Evolutionary conservation across 345 rosid species (phyloP).

Genomic region (Lumnitzera racemosa): DNA sequence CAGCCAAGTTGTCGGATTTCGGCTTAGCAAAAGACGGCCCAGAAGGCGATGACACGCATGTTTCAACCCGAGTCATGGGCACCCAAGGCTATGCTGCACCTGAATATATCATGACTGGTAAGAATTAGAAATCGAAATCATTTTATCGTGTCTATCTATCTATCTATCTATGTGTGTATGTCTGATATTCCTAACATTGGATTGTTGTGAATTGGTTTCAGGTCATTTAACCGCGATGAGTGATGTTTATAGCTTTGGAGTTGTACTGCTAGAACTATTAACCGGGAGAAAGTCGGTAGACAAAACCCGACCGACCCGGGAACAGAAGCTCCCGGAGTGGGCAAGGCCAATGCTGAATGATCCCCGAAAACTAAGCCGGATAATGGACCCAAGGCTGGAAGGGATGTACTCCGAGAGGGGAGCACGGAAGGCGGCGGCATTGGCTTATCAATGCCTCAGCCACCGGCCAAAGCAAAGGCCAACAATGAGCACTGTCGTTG

Average conservation of each 20-base stretch:
- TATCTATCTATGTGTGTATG: background rate
- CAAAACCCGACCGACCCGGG: constrained; percentile 44
- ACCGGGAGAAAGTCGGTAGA: constrained; percentile 59
- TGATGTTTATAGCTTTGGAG: constrained; percentile 70
- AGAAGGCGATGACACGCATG: constrained; percentile 90
- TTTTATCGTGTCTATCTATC: background rate
- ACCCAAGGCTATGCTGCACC: constrained; percentile 97
- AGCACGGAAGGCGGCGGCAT: constrained; percentile 63
- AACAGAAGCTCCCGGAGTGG: constrained; percentile 64
- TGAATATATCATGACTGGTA: constrained; percentile 90
- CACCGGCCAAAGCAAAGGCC: constrained; percentile 79
- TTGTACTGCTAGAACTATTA: constrained; percentile 51
- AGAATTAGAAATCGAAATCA: background rate
- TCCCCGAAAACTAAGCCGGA: constrained; percentile 48
- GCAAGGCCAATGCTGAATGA: constrained; percentile 63
- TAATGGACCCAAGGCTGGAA: constrained; percentile 88
- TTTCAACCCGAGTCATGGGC: constrained; percentile 89
- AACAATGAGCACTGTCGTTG: constrained; percentile 50
- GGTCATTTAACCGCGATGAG: constrained; percentile 72
- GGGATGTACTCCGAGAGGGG: constrained; percentile 83
- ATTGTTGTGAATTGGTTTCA: constrained; percentile 8
- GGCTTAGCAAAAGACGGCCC: constrained; percentile 95
- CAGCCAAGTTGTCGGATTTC: constrained; percentile 77
- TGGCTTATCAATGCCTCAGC: constrained; percentile 79
- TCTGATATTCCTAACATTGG: background rate